Conservation (phyloP, 192 early-diverging fungal species). For the Backusella parvicylindrica region DNA sequence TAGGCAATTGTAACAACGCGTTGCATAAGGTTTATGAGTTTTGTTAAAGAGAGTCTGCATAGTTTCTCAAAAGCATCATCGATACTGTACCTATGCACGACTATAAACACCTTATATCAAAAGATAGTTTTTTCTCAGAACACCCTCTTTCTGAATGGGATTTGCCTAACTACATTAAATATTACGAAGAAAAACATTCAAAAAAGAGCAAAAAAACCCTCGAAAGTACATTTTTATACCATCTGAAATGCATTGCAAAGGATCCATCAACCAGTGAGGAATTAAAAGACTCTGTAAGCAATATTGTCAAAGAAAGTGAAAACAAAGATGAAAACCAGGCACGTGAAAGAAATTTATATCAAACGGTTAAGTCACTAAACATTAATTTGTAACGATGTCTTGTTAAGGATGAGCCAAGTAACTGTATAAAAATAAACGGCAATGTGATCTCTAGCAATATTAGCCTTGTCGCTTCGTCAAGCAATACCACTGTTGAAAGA, state of each 20-base stretch:
- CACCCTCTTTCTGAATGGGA: background rate
- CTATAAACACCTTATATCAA: background rate
- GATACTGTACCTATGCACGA: background rate
- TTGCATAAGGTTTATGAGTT: background rate
- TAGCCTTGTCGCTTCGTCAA: background rate
- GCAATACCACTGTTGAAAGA: background rate
- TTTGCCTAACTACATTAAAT: background rate
- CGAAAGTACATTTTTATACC: background rate
- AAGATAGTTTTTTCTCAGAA: background rate
- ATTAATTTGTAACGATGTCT: background rate
- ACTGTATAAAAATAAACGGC: background rate
- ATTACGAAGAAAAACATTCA: background rate
- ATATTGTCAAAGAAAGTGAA: background rate
- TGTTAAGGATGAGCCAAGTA: background rate
- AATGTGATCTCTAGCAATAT: background rate
- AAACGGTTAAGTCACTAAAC: background rate
- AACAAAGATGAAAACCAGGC: background rate
- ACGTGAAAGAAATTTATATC: background rate
- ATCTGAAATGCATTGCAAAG: background rate
- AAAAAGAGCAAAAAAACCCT: background rate
- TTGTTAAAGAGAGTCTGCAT: background rate
- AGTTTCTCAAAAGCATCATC: background rate
- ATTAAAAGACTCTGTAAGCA: background rate
- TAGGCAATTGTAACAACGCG: background rate
- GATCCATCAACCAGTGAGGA: background rate